Evolutionary conservation across 768 basidiomycete species (phyloP), one percentile per base, ranked within the genome.

Genomic region (Lactarius hengduanensis): DNA sequence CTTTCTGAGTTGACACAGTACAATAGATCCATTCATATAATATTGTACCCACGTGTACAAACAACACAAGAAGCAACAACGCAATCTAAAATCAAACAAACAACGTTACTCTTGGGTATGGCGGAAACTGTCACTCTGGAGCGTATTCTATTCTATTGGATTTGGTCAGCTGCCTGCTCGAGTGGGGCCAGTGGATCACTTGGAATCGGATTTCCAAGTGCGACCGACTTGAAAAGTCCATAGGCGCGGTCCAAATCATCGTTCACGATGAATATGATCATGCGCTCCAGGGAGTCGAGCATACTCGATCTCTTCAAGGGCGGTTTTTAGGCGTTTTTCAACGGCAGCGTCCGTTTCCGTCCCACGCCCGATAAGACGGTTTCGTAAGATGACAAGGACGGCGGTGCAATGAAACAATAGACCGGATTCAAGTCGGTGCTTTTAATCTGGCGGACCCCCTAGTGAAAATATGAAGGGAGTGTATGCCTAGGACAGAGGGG

Each of bases 371-470:
- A 82, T 81, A 6, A 98, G 82, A 54, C 96, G 89, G 4, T 77
- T 68, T 30, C 87, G 85, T 43, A 98, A 86, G 11, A 78, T 80
- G n/a, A 41, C 76, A 96, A 78, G 16, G 88, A 85, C 0, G 96
- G 96, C 0, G 96, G 96, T 0, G 93, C 88, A 75, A 98, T 85
- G 78, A 98, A 98, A 69, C 96, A 83, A 76, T 89, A 97, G 69
- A 97, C 82, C 18, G 96, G 92, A 74, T 92, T 84, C 41, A 98
- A 79, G 62, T 83, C 77, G 34, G 93, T 93, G 61, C 84, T 79
- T 75, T 96, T 97, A 73, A 98, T 89, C 77, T 96, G 92, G 65
- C 87, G 89, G 67, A 98, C 92, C 59, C 96, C 96, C 93, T 96
- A 77, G 41, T 61, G 61, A 55, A 66, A 22, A 38, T 54, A 63